Evolutionary conservation across 208 protist species (phyloP).

Genomic region (Borovskyia barvae): DNA sequence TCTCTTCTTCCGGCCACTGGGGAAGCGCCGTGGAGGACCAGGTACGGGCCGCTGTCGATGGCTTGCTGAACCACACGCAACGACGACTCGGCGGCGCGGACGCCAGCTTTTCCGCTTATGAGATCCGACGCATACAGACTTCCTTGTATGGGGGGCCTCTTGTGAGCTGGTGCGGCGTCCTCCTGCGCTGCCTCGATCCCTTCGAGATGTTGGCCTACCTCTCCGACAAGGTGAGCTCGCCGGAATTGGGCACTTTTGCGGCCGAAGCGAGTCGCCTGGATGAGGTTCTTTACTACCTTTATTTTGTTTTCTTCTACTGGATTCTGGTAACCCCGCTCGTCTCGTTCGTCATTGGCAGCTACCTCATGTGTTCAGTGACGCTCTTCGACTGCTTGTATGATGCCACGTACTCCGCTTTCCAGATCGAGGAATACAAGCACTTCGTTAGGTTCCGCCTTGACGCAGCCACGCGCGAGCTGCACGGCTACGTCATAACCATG

Average conservation of each 20-base stretch:
- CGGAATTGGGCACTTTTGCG: constrained; percentile 46
- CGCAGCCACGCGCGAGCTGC: constrained; percentile 46
- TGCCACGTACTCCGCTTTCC: constrained; percentile 77
- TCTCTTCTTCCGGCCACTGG: constrained; percentile 52
- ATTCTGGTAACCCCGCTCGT: constrained; percentile 74
- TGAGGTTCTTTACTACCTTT: constrained; percentile 67
- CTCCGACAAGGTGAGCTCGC: constrained; percentile 45
- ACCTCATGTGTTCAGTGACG: constrained; percentile 64
- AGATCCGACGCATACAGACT: constrained; percentile 12
- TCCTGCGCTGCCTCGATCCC: constrained; percentile 52
- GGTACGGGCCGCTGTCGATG: constrained; percentile 26
- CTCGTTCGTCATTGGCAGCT: constrained; percentile 76
- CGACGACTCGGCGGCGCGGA: constrained; percentile 26
- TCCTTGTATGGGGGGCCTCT: constrained; percentile 31
- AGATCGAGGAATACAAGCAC: constrained; percentile 87
- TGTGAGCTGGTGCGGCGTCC: constrained; percentile 20
- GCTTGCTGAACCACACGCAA: constrained; percentile 36
- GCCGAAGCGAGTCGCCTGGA: constrained; percentile 35
- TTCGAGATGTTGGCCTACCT: constrained; percentile 69
- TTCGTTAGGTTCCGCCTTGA: constrained; percentile 75
- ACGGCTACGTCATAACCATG: constrained; percentile 62
- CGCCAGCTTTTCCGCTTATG: neutral
- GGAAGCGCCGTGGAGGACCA: constrained; percentile 61
- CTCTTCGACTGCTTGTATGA: constrained; percentile 78
- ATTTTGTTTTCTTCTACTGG: constrained; percentile 81